Evolutionary conservation across 2,329 filamentous ascomycete genomes (phyloP).

Genomic region (Blumeriella jaapii): DNA sequence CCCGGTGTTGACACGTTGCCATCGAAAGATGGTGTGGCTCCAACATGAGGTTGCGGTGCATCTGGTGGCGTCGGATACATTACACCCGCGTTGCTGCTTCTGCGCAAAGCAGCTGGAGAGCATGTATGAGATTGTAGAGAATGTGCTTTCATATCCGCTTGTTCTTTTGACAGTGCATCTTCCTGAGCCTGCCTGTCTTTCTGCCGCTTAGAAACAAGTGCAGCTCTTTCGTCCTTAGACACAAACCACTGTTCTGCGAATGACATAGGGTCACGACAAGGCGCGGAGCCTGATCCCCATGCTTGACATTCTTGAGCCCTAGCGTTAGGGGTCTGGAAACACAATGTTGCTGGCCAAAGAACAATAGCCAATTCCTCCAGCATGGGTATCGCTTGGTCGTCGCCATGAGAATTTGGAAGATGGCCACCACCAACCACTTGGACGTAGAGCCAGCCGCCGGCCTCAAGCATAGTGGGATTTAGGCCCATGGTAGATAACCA

Average conservation of each 20-base stretch:
- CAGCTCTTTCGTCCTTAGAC: constrained; percentile 30
- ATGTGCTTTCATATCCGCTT: constrained; percentile 32
- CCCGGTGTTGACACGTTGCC: constrained; percentile 44
- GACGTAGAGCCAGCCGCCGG: constrained; percentile 26
- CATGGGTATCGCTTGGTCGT: constrained; percentile 16
- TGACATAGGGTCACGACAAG: constrained; percentile 26
- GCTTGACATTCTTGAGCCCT: constrained; percentile 8
- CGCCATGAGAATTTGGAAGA: constrained; percentile 16
- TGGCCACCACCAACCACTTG: constrained; percentile 20
- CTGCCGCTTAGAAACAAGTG: constrained; percentile 36
- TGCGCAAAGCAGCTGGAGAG: constrained; percentile 40
- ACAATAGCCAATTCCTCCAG: constrained; percentile 22
- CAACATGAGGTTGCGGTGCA: constrained; percentile 42
- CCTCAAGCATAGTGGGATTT: constrained; percentile 19
- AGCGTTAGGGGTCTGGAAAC: constrained; percentile 21
- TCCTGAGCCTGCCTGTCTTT: constrained; percentile 36
- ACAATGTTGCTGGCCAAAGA: constrained; percentile 26
- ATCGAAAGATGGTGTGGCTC: constrained; percentile 45
- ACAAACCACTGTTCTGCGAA: constrained; percentile 30
- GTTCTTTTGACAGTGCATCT: constrained; percentile 31
- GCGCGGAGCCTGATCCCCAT: neutral
- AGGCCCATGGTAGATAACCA: constrained; percentile 25
- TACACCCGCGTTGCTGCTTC: constrained; percentile 39
- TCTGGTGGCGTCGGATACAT: constrained; percentile 67
- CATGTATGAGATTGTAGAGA: constrained; percentile 36